phyloP scores from a whole-genome alignment of 2,329 filamentous ascomycete genomes.

The Waltergamsia citrina region DNA sequence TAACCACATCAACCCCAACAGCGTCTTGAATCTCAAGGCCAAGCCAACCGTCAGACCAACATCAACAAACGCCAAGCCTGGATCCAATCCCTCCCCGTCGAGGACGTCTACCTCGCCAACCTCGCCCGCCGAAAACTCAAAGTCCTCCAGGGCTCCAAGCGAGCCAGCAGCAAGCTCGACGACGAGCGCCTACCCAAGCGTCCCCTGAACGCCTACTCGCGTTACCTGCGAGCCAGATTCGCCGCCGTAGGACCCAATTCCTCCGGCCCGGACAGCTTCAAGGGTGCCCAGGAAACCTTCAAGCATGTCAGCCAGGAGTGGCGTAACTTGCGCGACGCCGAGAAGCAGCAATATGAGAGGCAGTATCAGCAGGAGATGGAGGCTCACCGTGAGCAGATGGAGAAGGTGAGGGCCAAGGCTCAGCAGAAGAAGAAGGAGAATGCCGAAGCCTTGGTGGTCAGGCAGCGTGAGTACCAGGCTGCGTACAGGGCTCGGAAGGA shows the following conservation, averaged over 20 bases:
- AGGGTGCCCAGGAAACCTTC: conserved; percentile 10
- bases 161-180: conserved; percentile 16
- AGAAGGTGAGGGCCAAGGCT: conserved; percentile 15
- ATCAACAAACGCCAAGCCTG: conserved; percentile 31
- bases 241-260: conserved; percentile 25
- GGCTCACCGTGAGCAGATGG: conserved; percentile 17
- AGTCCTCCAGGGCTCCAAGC: conserved; percentile 19
- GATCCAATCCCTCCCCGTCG: conserved; percentile 31
- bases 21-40: conserved; percentile 22
- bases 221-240: too few relatives aligned
- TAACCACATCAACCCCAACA: conserved; percentile 10
- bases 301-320: conserved; percentile 25
- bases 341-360: conserved; percentile 30
- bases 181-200: conserved; percentile 40
- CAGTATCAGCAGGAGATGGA: conserved; percentile 11
- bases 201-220: conserved; percentile 20
- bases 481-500: neutral
- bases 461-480: too few relatives aligned
- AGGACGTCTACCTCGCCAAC: conserved; percentile 35
- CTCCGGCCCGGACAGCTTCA: conserved; percentile 11
- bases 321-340: conserved; percentile 27
- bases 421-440: conserved; percentile 13
- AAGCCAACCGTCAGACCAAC: conserved; percentile 32
- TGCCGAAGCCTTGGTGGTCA: too few relatives aligned
- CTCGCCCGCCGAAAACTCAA: conserved; percentile 31